Conservation (phyloP, 495 filamentous ascomycete genomes). For the Tetracladium setigerum region DNA sequence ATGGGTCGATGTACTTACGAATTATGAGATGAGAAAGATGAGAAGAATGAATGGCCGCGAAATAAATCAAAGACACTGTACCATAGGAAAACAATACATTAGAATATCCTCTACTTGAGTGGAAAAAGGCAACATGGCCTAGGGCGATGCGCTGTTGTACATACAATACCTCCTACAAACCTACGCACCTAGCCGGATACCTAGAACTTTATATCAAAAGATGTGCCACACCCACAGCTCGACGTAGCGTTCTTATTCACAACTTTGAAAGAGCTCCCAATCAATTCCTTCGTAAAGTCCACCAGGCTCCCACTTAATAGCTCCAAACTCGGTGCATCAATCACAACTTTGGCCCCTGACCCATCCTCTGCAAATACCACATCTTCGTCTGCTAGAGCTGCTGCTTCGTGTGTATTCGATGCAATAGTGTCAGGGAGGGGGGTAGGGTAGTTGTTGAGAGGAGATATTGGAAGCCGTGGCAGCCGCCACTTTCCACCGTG, state of each 20-base stretch:
- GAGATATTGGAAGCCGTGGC: slow-evolving; percentile 96
- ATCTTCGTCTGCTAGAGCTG: slow-evolving; percentile 44
- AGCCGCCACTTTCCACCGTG: slow-evolving; percentile 85
- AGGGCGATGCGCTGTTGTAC: no score
- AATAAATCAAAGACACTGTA: no score
- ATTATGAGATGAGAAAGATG: no score
- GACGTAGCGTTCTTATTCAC: slow-evolving; percentile 85
- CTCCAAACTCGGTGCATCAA: slow-evolving; percentile 83
- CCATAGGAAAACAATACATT: no score
- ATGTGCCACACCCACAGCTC: slow-evolving; percentile 96
- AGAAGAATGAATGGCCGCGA: no score
- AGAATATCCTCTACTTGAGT: no score
- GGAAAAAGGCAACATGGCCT: no score
- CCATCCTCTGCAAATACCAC: slow-evolving; percentile 38
- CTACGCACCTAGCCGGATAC: no score
- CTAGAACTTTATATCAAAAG: slow-evolving; percentile 80
- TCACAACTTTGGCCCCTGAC: slow-evolving; percentile 70
- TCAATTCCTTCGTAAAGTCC: slow-evolving; percentile 93
- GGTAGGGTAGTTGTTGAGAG: slow-evolving; percentile 71
- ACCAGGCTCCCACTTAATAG: slow-evolving; percentile 87
- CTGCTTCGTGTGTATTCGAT: slow-evolving; percentile 1
- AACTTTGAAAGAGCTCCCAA: slow-evolving; percentile 96
- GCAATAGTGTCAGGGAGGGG: slow-evolving; percentile 4
- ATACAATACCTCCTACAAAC: no score
- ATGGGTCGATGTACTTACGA: no score